A percentile compares a stretch with the other conserved stretches of the same genome.
Conservation (phyloP, 441 rosid genomes). For the Kokia cookei region DNA sequence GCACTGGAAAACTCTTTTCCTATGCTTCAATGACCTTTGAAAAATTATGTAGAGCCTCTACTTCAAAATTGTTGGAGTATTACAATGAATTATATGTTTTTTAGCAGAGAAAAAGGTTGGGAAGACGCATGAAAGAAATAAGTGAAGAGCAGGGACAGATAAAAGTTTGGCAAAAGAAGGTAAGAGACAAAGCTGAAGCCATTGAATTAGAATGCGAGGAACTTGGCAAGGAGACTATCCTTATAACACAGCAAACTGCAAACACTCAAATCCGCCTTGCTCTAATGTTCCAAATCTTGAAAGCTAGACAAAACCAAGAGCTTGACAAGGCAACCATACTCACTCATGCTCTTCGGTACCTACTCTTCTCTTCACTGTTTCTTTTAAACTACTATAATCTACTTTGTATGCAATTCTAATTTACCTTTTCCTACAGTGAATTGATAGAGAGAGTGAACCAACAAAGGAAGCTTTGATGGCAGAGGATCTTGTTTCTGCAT, state of each 20-base stretch:
- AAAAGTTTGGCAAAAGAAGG: background rate
- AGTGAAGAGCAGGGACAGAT: background rate
- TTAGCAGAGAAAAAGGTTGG: background rate
- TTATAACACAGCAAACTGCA: background rate
- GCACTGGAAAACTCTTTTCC: no score
- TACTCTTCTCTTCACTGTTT: background rate
- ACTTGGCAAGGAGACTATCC: background rate
- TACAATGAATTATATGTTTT: background rate
- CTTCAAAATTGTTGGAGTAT: background rate
- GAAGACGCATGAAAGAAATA: background rate
- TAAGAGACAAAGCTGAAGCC: background rate
- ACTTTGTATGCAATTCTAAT: background rate
- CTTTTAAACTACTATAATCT: no score
- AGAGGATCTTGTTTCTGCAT: background rate
- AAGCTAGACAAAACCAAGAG: background rate
- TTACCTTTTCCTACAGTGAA: background rate
- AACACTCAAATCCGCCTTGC: background rate
- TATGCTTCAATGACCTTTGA: background rate
- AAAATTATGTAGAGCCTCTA: background rate
- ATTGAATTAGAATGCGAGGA: conserved; percentile 1
- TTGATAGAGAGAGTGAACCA: background rate
- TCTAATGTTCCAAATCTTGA: background rate
- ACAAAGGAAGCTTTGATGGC: background rate
- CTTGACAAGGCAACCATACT: background rate
- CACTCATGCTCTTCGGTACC: background rate